Conservation (phyloP, 129 eudicot genomes). For the Tanacetum coccineum region DNA sequence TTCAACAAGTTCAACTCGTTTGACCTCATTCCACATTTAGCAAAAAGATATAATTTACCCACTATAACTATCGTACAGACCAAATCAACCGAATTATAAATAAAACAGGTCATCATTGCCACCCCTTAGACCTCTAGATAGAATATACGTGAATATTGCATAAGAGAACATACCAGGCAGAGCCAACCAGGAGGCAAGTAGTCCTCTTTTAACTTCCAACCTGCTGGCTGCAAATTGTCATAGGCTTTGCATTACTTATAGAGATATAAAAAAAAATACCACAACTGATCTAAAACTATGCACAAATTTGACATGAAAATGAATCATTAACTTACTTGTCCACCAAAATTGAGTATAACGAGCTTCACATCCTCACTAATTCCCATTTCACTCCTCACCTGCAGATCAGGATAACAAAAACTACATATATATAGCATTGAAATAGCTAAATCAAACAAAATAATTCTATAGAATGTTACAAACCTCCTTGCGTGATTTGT, state of each 20-base stretch:
- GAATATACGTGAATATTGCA: neutral
- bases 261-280: neutral
- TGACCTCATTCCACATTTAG: neutral
- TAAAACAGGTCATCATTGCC: too few relatives aligned
- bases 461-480: slow-evolving; percentile 2
- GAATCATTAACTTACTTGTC: slow-evolving; percentile 58
- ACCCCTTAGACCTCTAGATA: neutral
- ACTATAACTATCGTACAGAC: too few relatives aligned
- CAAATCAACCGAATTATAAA: too few relatives aligned
- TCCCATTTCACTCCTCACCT: slow-evolving; percentile 92
- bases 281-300: neutral
- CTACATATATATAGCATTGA: neutral
- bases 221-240: slow-evolving; percentile 73
- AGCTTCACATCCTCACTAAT: slow-evolving; percentile 76
- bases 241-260: neutral
- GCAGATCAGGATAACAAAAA: slow-evolving; percentile 10
- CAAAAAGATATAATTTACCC: too few relatives aligned
- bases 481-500: slow-evolving; percentile 86
- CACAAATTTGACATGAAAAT: neutral
- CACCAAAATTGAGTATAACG: slow-evolving; percentile 94
- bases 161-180: slow-evolving; percentile 60
- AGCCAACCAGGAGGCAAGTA: slow-evolving; percentile 93
- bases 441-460: neutral
- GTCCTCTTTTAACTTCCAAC: slow-evolving; percentile 86
- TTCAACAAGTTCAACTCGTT: neutral